Base-by-base conservation (phyloP, 805 yeast species). In the Saturnispora serradocipensis region DNA sequence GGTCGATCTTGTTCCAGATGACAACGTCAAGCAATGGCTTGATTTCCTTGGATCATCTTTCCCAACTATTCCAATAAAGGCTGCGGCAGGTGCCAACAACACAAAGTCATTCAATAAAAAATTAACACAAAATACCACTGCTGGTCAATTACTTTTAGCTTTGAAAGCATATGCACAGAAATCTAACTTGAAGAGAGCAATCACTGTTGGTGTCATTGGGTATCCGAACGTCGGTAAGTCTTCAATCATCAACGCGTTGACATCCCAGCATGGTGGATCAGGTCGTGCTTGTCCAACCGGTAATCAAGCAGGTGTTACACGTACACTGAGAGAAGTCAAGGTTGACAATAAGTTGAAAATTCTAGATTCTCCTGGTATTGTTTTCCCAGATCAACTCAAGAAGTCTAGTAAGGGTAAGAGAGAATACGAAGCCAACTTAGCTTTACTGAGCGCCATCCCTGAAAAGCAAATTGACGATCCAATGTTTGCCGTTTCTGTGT, bases 211-310 rank as follows among this genome's bases (percentile, higher is more conserved):
- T 67, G 96, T 91, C 42, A 86, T 91, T 58, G 99, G 99, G 16
- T 91, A 89, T 71, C 99, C 99, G 48, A 91, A 91, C 66, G 97
- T 91, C 49, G 98, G 98, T 62, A 90, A 90, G 67, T 89, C 97
- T 3, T 88, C 97, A 18, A 85, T 93, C 53, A 93, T 91, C 64
- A 91, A 91, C 68, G 85, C 97, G 2, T 74, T 91, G 58, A 82
- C 88, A 3, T 77, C 87, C 50, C 82, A 93, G 68, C 95, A 87
- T 66, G 83, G 86, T 53, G 82, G 83, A 53, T 70, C 76, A 51
- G 73, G 80, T 43, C 80, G 78, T 60, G 91, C 90, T 11, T 93
- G 98, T 66, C 97, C 99, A 15, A 95, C 86, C 32, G 99, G 99
- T 48, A 95, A 95, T 64, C 93, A 86, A 71, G 97, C 99, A 3